Evolutionary conservation across 1,284 basidiomycete genomes (phyloP).

Genomic region (Athelia psychrophila): DNA sequence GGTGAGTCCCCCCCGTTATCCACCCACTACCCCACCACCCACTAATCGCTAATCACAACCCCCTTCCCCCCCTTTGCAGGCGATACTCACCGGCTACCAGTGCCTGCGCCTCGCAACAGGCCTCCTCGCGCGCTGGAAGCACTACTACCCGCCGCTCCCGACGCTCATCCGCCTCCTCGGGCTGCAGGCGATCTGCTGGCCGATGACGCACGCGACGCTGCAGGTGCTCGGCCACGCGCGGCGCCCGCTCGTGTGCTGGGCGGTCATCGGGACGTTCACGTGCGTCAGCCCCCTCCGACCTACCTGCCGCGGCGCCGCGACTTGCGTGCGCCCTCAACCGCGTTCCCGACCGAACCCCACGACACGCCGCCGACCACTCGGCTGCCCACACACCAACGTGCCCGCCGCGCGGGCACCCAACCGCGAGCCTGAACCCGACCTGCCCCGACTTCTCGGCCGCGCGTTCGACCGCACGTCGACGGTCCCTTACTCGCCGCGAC

Average conservation of each 20-base stretch:
- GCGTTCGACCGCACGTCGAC: too few relatives aligned
- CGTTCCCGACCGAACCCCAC: too few relatives aligned
- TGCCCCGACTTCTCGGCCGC: too few relatives aligned
- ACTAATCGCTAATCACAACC: conserved; percentile 1
- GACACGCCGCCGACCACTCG: too few relatives aligned
- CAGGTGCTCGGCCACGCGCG: conserved; percentile 56
- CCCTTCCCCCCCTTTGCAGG: conserved; percentile 35
- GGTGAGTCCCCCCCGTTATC: conserved; percentile 38
- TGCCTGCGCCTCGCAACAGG: conserved; percentile 79
- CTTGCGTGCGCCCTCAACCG: too few relatives aligned
- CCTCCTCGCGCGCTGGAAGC: conserved; percentile 75
- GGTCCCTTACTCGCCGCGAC: too few relatives aligned
- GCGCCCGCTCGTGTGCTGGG: conserved; percentile 77
- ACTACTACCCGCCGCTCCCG: conserved; percentile 78
- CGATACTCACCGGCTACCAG: conserved; percentile 78
- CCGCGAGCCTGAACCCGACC: too few relatives aligned
- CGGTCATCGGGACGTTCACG: conserved; percentile 79
- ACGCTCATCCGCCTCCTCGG: conserved; percentile 82
- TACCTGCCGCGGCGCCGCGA: too few relatives aligned
- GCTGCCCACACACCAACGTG: too few relatives aligned
- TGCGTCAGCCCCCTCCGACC: conserved; percentile 65
- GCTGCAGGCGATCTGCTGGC: conserved; percentile 87
- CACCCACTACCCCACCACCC: background rate
- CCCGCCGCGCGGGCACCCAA: too few relatives aligned
- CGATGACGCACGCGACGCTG: conserved; percentile 78